Percentiles rank a stretch among this genome's conserved stretches.
Conservation (phyloP, 2,329 filamentous ascomycete genomes). For the Colletotrichum sp. region DNA sequence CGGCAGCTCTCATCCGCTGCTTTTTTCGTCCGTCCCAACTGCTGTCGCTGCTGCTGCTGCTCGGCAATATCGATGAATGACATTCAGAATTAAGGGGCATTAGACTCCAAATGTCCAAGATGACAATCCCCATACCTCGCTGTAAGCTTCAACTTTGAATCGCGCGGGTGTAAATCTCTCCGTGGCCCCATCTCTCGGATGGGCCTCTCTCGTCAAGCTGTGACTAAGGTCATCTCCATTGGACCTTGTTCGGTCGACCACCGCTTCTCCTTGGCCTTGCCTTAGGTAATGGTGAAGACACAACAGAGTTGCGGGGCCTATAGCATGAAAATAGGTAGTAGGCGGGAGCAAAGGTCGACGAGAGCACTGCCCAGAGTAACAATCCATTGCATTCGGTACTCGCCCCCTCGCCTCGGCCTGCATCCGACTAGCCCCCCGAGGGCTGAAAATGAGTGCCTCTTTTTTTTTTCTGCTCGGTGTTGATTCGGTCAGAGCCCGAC, state of each 20-base stretch:
- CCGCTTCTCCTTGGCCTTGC: background rate
- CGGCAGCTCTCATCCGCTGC: background rate
- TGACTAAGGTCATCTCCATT: background rate
- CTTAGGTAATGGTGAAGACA: slow-evolving; percentile 12
- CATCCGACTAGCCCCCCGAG: background rate
- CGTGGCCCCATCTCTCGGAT: background rate
- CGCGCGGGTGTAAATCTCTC: background rate
- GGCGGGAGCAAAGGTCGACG: background rate
- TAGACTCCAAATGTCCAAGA: background rate
- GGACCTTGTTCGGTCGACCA: background rate
- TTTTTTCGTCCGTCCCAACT: slow-evolving; percentile 9
- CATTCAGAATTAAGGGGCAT: background rate
- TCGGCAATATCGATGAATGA: background rate
- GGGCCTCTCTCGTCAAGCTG: background rate
- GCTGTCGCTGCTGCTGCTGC: background rate
- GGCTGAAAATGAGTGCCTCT: background rate
- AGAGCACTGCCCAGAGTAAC: slow-evolving; percentile 11
- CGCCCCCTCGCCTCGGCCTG: background rate
- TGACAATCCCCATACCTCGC: background rate
- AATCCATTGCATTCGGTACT: slow-evolving; percentile 4
- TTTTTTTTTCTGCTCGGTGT: background rate
- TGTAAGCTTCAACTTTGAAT: background rate
- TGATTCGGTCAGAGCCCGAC: background rate
- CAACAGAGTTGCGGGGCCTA: background rate
- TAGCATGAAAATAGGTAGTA: background rate